Evolutionary conservation across 495 filamentous ascomycete genomes (phyloP), one percentile per base, ranked within the genome.

Genomic region (Podospora bellae-mahoneyi): DNA sequence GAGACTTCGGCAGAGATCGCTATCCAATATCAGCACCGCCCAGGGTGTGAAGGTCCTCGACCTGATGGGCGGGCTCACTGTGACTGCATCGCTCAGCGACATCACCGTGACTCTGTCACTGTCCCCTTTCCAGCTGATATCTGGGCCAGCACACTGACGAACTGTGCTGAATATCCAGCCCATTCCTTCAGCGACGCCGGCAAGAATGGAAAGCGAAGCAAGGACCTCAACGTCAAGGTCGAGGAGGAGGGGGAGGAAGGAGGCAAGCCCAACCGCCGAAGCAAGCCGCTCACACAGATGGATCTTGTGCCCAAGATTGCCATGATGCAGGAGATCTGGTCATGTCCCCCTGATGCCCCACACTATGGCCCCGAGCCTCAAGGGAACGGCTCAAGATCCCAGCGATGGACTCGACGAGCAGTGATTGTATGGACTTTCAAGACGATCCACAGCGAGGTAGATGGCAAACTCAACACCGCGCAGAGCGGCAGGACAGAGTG

Each of bases 251-350:
- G 57, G 39, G 70, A 72, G n/a, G 69, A 68, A 18, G 62, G 44
- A 16, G 30, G 61, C n/a, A 69, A 56, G 19, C 39, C 64, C 19
- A 53, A 54, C 26, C 19, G 61, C 16, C 54, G 66, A 26, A 30
- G 34, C n/a, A 70, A 34, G 34, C 70, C 64, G 66, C 76, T 65
- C 44, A 80, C 81, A 15, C 81, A 80, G 27, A 83, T 81, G 71
- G 81, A 83, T 27, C 74, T 84, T 18, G 69, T 84, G 20, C 73
- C 76, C 26, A 74, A 77, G 71, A 83, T 83, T 15, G 79, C 80
- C 69, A 84, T 84, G 82, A 77, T 82, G 71, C 82, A 84, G 66
- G 82, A 84, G 73, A 76, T 84, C 48, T 84, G 73, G 76, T 84
- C 81, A 1, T 74, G 77, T 3, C 73, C 79, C 7, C 79, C 81